A percentile compares a stretch with the other conserved stretches of the same genome.
These are phyloP conservation scores for Fusarium tanahbumbuense DNA, from an alignment of 2,329 filamentous ascomycete genomes.

Conservation along the genomic window DNA sequence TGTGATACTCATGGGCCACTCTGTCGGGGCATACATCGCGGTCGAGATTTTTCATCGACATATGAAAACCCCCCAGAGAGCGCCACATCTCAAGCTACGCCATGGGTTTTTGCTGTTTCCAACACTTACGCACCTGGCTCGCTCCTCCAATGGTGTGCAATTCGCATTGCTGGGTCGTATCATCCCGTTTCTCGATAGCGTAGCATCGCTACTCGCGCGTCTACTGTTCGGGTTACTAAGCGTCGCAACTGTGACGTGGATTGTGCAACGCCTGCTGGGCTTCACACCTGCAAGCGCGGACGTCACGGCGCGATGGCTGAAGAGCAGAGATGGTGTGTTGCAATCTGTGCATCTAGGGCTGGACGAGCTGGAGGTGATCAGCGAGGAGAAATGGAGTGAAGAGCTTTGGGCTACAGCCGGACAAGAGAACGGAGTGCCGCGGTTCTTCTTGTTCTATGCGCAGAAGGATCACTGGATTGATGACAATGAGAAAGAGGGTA, in stretches of 20 bases:
- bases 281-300: constrained; percentile 62
- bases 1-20: constrained; percentile 78
- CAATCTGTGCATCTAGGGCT: constrained; percentile 69
- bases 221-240: constrained; percentile 59
- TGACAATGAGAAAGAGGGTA: constrained; percentile 64
- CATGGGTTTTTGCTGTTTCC: constrained; percentile 77
- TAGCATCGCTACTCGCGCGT: constrained; percentile 56
- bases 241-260: constrained; percentile 52
- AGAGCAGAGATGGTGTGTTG: constrained; percentile 67
- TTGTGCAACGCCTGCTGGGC: constrained; percentile 58
- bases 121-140: constrained; percentile 77
- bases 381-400: constrained; percentile 68
- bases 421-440: constrained; percentile 50
- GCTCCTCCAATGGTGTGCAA: constrained; percentile 68
- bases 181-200: constrained; percentile 55
- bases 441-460: constrained; percentile 71
- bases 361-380: constrained; percentile 70
- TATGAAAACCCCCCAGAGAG: constrained; percentile 51
- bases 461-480: constrained; percentile 72
- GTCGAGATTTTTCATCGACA: constrained; percentile 74
- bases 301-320: constrained; percentile 65
- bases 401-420: constrained; percentile 65
- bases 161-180: constrained; percentile 52
- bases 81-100: constrained; percentile 56
- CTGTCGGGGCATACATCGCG: constrained; percentile 77